Evolutionary conservation across 495 filamentous ascomycete genomes (phyloP).

Genomic region (Podospora pseudopauciseta): DNA sequence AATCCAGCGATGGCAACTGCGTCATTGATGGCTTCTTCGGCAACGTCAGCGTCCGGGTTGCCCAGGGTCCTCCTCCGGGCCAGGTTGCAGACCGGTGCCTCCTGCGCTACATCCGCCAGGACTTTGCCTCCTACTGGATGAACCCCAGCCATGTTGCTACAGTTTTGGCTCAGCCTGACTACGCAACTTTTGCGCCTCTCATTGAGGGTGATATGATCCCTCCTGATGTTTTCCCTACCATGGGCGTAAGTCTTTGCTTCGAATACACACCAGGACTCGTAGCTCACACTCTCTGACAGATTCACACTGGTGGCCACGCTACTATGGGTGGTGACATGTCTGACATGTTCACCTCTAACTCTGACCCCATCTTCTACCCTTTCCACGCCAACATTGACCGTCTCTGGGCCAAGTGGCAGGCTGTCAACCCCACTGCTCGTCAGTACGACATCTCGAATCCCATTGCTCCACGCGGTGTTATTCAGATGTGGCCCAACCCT

Average conservation of each 20-base stretch:
- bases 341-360: constrained; percentile 55
- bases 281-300: neutral
- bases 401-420: constrained; percentile 65
- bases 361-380: constrained; percentile 64
- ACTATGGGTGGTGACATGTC: constrained; percentile 28
- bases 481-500: constrained; percentile 7
- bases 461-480: constrained; percentile 1
- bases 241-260: constrained; percentile 36
- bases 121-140: constrained; percentile 57
- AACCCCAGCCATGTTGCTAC: constrained; percentile 55
- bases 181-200: constrained; percentile 47
- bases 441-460: neutral
- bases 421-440: neutral
- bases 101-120: constrained; percentile 14
- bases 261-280: neutral
- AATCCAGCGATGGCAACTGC: constrained; percentile 58
- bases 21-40: constrained; percentile 56
- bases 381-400: constrained; percentile 65
- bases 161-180: constrained; percentile 36
- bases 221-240: constrained; percentile 11
- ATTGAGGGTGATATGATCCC: constrained; percentile 41
- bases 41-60: constrained; percentile 45
- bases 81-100: constrained; percentile 22
- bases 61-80: constrained; percentile 38
- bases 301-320: constrained; percentile 63